Evolutionary conservation across 2,329 filamentous ascomycete genomes (phyloP).

Genomic region (Colletotrichum lindemuthianum): DNA sequence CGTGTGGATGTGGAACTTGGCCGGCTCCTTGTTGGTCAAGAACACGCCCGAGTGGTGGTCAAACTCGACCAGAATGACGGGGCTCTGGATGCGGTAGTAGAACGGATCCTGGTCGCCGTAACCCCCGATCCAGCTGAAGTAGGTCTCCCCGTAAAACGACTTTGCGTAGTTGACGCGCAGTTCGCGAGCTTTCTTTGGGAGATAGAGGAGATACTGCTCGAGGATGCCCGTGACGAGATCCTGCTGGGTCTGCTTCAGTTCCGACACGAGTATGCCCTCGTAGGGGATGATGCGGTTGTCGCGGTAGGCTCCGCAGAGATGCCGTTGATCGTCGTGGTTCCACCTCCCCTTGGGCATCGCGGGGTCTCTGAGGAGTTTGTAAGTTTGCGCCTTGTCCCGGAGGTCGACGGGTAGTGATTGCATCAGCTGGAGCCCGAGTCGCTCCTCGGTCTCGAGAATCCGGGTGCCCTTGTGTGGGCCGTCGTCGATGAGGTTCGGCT

Average conservation of each 20-base stretch:
- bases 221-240: constrained; percentile 67
- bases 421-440: constrained; percentile 75
- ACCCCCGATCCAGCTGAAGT: constrained; percentile 83
- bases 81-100: constrained; percentile 82
- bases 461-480: constrained; percentile 71
- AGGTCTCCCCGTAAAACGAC: constrained; percentile 73
- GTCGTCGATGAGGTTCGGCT: constrained; percentile 78
- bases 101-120: constrained; percentile 75
- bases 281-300: constrained; percentile 82
- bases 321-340: constrained; percentile 84
- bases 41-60: constrained; percentile 86
- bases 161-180: constrained; percentile 65
- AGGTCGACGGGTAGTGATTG: constrained; percentile 62
- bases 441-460: constrained; percentile 73
- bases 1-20: constrained; percentile 84
- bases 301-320: constrained; percentile 80
- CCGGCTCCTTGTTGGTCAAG: constrained; percentile 75
- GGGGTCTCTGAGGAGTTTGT: constrained; percentile 68
- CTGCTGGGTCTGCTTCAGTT: constrained; percentile 60
- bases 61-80: constrained; percentile 79
- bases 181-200: constrained; percentile 65
- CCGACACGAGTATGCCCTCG: constrained; percentile 70
- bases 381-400: constrained; percentile 65
- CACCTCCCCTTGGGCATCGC: constrained; percentile 75
- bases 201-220: constrained; percentile 73